Percentiles rank a stretch among this genome's conserved stretches.
Conservation (phyloP, 1,284 basidiomycete species). For the Trichosporon faecale region DNA sequence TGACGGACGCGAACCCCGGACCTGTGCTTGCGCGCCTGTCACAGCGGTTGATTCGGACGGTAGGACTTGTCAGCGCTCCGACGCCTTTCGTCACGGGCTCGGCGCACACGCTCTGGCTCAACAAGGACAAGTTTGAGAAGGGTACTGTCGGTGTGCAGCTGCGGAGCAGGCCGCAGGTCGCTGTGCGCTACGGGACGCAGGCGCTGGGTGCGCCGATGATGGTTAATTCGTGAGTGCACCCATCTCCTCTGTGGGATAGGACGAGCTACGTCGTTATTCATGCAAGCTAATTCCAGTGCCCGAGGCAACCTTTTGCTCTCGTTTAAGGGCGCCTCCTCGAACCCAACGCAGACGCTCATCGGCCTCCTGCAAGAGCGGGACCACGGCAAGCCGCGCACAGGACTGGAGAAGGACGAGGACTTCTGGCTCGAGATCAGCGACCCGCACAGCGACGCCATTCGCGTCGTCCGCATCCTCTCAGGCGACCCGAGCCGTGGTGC, state of each 20-base stretch:
- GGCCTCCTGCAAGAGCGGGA: conserved; percentile 56
- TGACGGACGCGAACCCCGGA: conserved; percentile 39
- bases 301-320: conserved; percentile 75
- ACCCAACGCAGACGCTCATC: conserved; percentile 69
- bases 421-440: conserved; percentile 60
- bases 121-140: conserved; percentile 59
- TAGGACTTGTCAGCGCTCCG: conserved; percentile 69
- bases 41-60: conserved; percentile 52
- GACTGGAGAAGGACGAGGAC: conserved; percentile 62
- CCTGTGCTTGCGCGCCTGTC: conserved; percentile 26
- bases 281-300: conserved; percentile 16
- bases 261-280: too few species aligned
- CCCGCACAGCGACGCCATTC: conserved; percentile 8
- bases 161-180: conserved; percentile 37
- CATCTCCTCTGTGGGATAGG: too few species aligned
- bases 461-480: conserved; percentile 59
- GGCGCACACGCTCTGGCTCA: conserved; percentile 70
- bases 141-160: conserved; percentile 74
- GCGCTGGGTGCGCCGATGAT: conserved; percentile 59
- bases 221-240: conserved; percentile 62
- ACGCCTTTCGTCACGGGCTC: conserved; percentile 83
- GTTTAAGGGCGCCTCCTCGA: conserved; percentile 56
- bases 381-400: conserved; percentile 20
- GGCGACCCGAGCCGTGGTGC: conserved; percentile 76
- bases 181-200: conserved; percentile 58